Percentiles rank a stretch among this genome's conserved stretches.
Evolutionary conservation across 2,329 filamentous ascomycete species (phyloP).

Genomic region (Fusarium bactridioides): DNA sequence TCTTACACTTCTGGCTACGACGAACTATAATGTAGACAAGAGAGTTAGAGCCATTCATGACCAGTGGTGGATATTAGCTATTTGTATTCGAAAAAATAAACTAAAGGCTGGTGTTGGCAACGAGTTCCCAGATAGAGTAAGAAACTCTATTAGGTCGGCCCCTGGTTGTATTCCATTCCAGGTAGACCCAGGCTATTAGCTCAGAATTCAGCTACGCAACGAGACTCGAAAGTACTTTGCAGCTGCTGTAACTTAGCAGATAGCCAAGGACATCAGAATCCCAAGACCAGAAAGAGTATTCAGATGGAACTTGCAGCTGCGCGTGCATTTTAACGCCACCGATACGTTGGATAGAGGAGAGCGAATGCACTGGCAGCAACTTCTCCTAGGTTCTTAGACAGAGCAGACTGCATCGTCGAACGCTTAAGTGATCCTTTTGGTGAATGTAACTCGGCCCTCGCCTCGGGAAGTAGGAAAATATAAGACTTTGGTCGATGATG

Average conservation of each 20-base stretch:
- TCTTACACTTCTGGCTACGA: constrained; percentile 2
- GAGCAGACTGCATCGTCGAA: background rate
- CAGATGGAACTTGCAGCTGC: background rate
- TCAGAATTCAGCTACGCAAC: background rate
- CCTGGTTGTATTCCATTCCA: background rate
- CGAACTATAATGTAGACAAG: constrained; percentile 23
- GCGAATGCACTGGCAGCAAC: background rate
- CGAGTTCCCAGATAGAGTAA: background rate
- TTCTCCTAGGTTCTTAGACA: background rate
- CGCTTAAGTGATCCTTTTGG: background rate
- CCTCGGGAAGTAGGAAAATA: background rate
- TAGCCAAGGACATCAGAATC: background rate
- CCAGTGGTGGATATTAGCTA: constrained; percentile 1
- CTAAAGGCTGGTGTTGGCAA: background rate
- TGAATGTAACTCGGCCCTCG: background rate
- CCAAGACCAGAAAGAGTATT: background rate
- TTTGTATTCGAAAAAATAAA: background rate
- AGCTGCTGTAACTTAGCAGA: background rate
- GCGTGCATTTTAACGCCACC: background rate
- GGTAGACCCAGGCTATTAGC: background rate
- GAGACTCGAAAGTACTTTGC: background rate
- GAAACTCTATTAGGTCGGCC: background rate
- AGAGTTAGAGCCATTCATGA: background rate
- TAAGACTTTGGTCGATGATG: background rate
- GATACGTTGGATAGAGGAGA: background rate